Base-by-base conservation (phyloP, 495 filamentous ascomycete genomes). In the Durotheca rogersii region DNA sequence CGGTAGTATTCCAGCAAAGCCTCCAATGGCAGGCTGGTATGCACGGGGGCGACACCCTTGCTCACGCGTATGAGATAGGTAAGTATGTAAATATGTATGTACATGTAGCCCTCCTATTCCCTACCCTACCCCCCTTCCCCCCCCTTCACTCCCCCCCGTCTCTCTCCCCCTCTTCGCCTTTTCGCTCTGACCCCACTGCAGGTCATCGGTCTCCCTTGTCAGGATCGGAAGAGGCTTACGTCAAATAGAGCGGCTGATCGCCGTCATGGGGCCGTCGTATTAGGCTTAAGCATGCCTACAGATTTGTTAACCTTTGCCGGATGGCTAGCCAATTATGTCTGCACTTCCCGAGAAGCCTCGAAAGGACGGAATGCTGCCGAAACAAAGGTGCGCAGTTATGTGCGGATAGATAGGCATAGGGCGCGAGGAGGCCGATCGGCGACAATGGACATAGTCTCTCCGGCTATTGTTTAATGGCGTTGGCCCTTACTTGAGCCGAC, bases 241-340 rank as follows among this genome's bases (percentile, higher is more conserved):
- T 59, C 56, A 53, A 59, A 45, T 45, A 41, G 31, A 38, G 43
- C 48, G 49, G 48, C 48, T 59, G 56, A 59, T 59, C 50, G 50
- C 36, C 56, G 23, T 53, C 56, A 50, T 50, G 50, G 44, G 49
- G 20, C 21, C 32, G 4, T 27, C 48, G 12, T 12, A 20, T 47
- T 52, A 14, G 23, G 31, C 23, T 42, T 53, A 25, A 25, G 15
- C 18, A 15, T 27, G 18, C 6, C 6, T 6, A 15, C 27, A 16
- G 49, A n/a, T n/a, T 53, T 49, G 49, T 33, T 58, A 27, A 53
- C 48, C 47, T 25, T 49, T 27, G 15, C 23, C 16, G 37, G 40
- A 37, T 40, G 14, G 31, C 16, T n/a, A n/a, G n/a, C n/a, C n/a
- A n/a, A 27, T 27, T 27, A 9, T 27, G 9, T 27, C 4, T 4